Conservation (phyloP, 306 rosid species). For the Pyrus pyrifolia region DNA sequence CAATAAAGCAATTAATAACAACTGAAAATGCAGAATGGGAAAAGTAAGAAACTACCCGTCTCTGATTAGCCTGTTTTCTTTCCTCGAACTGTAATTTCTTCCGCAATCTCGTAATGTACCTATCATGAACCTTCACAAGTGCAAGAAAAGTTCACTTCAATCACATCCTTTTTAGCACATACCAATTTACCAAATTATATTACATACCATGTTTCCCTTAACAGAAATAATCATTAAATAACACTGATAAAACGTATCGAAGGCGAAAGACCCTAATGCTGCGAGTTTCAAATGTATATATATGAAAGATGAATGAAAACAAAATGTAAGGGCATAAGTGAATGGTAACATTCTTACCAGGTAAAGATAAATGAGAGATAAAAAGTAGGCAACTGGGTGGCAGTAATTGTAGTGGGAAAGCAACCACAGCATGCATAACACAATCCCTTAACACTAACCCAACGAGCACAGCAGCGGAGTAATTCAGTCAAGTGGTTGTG, state of each 20-base stretch:
- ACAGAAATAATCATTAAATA: background rate
- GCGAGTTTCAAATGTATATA: background rate
- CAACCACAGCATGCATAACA: conserved; percentile 45
- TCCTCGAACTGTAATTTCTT: conserved; percentile 78
- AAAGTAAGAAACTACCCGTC: conserved; percentile 48
- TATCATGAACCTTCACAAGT: conserved; percentile 71
- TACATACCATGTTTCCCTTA: background rate
- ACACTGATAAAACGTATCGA: background rate
- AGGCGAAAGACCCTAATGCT: background rate
- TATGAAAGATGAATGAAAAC: background rate
- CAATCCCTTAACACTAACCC: conserved; percentile 18
- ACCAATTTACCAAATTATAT: background rate
- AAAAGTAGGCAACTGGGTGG: conserved; percentile 41
- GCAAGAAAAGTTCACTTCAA: conserved; percentile 5
- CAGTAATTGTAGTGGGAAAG: conserved; percentile 49
- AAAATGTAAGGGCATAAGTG: background rate
- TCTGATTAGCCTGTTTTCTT: conserved; percentile 81
- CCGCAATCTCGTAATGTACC: conserved; percentile 54
- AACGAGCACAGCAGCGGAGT: too few relatives aligned
- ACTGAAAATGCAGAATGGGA: background rate
- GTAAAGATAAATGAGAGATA: conserved; percentile 57
- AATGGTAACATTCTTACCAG: conserved; percentile 36
- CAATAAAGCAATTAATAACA: conserved; percentile 2
- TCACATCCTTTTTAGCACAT: background rate
- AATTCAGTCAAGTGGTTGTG: too few relatives aligned